phyloP scores from a whole-genome alignment of 441 rosid species.

The Aleurites moluccanus region DNA sequence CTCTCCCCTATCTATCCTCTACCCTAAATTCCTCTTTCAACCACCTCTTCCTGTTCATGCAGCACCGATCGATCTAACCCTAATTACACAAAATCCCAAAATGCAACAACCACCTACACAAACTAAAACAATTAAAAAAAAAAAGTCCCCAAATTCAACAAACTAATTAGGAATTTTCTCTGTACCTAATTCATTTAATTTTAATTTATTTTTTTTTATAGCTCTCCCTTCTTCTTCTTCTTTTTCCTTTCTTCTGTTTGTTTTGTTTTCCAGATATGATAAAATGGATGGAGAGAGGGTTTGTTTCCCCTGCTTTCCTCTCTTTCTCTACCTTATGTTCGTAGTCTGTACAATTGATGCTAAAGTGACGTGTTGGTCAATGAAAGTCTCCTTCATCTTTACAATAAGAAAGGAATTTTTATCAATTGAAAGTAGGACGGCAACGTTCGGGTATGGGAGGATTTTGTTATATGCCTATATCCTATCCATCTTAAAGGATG shows the following conservation, averaged over 20 bases:
- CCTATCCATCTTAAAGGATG: too few species aligned
- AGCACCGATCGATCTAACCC: slow-evolving; percentile 11
- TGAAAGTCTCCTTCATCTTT: slow-evolving; percentile 6
- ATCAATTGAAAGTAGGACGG: too few species aligned
- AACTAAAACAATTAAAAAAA: too few species aligned
- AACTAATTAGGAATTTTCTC: not conserved
- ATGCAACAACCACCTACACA: not conserved
- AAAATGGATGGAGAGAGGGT: not conserved
- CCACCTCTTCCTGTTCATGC: slow-evolving; percentile 24
- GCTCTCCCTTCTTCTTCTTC: not conserved
- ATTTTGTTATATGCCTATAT: too few species aligned
- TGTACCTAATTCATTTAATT: slow-evolving; percentile 3
- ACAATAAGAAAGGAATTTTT: slow-evolving; percentile 3
- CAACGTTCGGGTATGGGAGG: too few species aligned
- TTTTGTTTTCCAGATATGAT: too few species aligned
- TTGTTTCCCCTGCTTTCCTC: slow-evolving; percentile 5
- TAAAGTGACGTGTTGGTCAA: slow-evolving; percentile 10
- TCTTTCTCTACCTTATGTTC: not conserved
- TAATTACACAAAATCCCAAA: not conserved
- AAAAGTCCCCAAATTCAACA: too few species aligned
- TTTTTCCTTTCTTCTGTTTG: not conserved
- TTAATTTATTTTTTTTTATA: not conserved
- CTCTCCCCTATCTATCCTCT: slow-evolving; percentile 16
- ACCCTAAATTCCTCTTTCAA: slow-evolving; percentile 20
- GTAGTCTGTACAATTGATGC: not conserved